Evolutionary conservation across 768 basidiomycete species (phyloP), one percentile per base, ranked within the genome.

Genomic region (Gloeophyllum trabeum): DNA sequence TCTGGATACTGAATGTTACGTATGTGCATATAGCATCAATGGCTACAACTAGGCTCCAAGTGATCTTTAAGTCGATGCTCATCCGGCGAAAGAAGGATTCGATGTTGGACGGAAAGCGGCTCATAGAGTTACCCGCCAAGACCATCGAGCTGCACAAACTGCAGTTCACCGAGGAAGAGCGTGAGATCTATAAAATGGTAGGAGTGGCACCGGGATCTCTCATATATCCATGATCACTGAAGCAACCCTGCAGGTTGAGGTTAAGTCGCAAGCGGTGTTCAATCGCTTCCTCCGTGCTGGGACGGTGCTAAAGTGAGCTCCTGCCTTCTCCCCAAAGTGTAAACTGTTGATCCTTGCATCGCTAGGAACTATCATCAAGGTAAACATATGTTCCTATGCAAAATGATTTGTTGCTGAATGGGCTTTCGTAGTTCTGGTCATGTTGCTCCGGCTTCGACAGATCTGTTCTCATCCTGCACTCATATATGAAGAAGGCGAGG

Each of bases 401-500:
- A n/a, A n/a, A 43, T 2, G 24, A 43, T 35, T 36, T 43, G 20
- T 22, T 28, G 35, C 34, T 16, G 35, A 28, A 37, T 43, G 20
- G 6, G 19, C n/a, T 30, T 36, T 32, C 12, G 7, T 21, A 37
- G 28, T 10, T 36, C 21, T 43, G 4, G 22, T 36, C 35, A 26
- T 21, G 16, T 42, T 43, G 43, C 47, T 37, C 10, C 63, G 81
- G 7, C 65, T 87, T 1, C 70, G 81, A 6, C 82, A 84, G 51
- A 60, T 82, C 26, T 82, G 79, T 52, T 71, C 73, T 26, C 82
- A 84, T 54, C 78, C 84, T 2, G 70, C 66, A 12, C 63, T 86
- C 5, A 75, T 85, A 24, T 73, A 75, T 51, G 76, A 79, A 48
- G 66, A 67, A 25, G 70, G 61, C 2, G 61, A 56, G 1, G 69